Evolutionary conservation across 352 stramenopile genomes (phyloP), one percentile per base, ranked within the genome.

Genomic region (Bremia lactucae): DNA sequence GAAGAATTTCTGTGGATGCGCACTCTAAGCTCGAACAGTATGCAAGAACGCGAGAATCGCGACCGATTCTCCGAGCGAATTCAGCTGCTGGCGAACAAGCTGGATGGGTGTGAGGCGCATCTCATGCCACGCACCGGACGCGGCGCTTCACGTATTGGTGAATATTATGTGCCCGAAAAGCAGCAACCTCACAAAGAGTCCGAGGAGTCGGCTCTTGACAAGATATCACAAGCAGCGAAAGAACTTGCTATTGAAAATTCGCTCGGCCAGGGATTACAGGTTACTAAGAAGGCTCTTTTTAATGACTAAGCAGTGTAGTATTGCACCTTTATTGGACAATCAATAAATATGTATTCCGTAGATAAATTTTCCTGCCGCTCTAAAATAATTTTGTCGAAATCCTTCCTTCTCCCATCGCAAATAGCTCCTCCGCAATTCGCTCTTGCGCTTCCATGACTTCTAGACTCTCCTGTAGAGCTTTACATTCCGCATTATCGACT

Each of bases 1-100:
- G 77, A 96, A 41, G 87, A 96, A 52, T 95, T 96, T 34, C 46
- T 97, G 28, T 97, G 89, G 89, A 87, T 92, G 72, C 77, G 79
- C 34, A 92, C 81, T 31, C 63, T 96, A 36, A 94, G 78, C 49
- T 89, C 84, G 20, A 94, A 91, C 50, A 81, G 78, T 24, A 91
- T 90, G 75, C 75, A 92, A 35, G 84, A 95, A 44, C 79, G 68
- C 2, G 84, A 95, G 53, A 91, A 93, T 50, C 76, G 84, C 24
- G 84, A 95, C 35, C 78, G 82, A 6, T 93, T 93, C 38, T 93
- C 83, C 18, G 82, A 95, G 52, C 82, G 83, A 46, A 91, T 95
- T 42, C 80, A 88, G 48, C 46, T 85, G 35, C 61, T 95, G 14
- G 72, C 75, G 2, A 87, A 85, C 45, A 94, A 93, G 41, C 59